A percentile compares a stretch with the other conserved stretches of the same genome.
Evolutionary conservation across 129 eudicot genomes (phyloP).

Genomic region (Glebionis coronaria): DNA sequence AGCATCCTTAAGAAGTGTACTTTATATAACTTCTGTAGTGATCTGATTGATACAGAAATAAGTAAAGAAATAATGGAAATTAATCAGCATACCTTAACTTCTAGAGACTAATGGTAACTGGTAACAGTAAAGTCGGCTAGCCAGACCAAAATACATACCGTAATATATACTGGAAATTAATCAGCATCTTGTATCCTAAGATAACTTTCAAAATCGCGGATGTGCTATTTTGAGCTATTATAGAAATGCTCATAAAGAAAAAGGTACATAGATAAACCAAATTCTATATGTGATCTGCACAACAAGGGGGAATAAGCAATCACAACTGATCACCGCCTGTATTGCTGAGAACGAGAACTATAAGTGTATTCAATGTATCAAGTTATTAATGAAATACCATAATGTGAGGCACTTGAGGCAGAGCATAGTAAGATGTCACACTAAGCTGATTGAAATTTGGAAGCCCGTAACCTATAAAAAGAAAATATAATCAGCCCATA

Average conservation of each 20-base stretch:
- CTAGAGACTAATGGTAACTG: not conserved
- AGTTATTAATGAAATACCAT: slow-evolving; percentile 72
- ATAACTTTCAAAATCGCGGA: not conserved
- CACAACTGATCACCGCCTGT: slow-evolving; percentile 33
- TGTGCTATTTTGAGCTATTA: not conserved
- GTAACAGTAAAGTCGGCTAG: not conserved
- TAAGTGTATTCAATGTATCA: slow-evolving; percentile 75
- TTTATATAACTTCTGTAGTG: not conserved
- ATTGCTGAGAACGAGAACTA: slow-evolving; percentile 40
- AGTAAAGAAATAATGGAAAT: not conserved
- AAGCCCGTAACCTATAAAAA: slow-evolving; percentile 68
- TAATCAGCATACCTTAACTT: too few relatives aligned
- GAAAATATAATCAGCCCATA: not conserved
- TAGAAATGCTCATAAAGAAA: slow-evolving; percentile 17
- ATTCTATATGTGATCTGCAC: slow-evolving; percentile 4
- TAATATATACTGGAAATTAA: not conserved
- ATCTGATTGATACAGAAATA: not conserved
- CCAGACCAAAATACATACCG: not conserved
- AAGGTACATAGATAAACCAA: slow-evolving; percentile 12
- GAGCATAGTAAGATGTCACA: slow-evolving; percentile 77
- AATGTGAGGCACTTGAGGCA: slow-evolving; percentile 85
- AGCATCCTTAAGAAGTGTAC: not conserved
- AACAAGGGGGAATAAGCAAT: not conserved
- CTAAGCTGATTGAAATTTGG: slow-evolving; percentile 75
- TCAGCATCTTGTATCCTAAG: not conserved